These are phyloP conservation scores for Boeremia exigua DNA, from an alignment of 2,329 filamentous ascomycete species.

Conservation along the genomic window DNA sequence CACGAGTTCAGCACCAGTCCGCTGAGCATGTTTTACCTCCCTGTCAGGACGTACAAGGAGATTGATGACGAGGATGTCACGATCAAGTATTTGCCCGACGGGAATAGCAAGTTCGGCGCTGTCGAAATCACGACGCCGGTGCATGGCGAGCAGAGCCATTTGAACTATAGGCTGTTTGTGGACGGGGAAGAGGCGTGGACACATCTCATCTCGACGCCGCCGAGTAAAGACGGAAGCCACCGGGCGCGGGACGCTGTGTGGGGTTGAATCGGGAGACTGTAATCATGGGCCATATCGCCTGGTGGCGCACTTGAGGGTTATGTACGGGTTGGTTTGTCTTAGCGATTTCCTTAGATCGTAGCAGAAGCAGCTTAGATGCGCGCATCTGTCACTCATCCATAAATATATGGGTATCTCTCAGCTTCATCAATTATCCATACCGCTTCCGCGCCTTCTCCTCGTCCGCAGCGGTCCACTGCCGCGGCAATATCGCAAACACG, in stretches of 20 bases:
- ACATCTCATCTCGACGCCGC: slow-evolving; percentile 54
- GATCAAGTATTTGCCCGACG: slow-evolving; percentile 84
- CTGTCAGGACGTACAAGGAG: slow-evolving; percentile 82
- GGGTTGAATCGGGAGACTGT: slow-evolving; percentile 36
- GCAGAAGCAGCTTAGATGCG: background rate
- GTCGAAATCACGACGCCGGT: slow-evolving; percentile 76
- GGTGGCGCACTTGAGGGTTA: background rate
- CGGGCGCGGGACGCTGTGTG: slow-evolving; percentile 55
- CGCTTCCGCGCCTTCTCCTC: slow-evolving; percentile 68
- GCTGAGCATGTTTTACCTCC: slow-evolving; percentile 91
- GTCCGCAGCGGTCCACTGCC: slow-evolving; percentile 82
- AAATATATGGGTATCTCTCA: slow-evolving; percentile 1
- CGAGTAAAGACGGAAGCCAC: slow-evolving; percentile 47
- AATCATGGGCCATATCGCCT: background rate
- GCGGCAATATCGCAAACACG: slow-evolving; percentile 88
- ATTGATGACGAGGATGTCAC: slow-evolving; percentile 80
- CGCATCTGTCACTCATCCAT: background rate
- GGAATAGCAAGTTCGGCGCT: slow-evolving; percentile 87
- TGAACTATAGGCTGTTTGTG: slow-evolving; percentile 83
- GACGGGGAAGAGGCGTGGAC: slow-evolving; percentile 83
- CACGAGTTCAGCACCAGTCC: slow-evolving; percentile 94
- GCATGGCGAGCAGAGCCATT: slow-evolving; percentile 69
- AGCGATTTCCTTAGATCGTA: background rate
- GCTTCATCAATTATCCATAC: slow-evolving; percentile 17
- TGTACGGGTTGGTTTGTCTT: background rate